Conservation (phyloP, 2,329 filamentous ascomycete species). For the Aureobasidium sp. region DNA sequence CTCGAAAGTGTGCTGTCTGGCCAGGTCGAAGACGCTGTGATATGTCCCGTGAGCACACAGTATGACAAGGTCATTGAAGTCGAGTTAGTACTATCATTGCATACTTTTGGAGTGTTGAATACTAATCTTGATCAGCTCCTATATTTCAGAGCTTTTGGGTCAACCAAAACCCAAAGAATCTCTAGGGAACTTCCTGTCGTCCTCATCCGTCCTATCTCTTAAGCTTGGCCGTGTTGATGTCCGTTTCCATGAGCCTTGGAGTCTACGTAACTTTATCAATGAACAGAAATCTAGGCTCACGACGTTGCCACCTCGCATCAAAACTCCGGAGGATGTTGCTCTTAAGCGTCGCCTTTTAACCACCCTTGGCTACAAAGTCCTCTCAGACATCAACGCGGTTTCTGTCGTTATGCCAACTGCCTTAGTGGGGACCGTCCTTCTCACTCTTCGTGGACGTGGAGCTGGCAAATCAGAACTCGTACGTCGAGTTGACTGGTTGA, state of each 20-base stretch:
- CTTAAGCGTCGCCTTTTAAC: conserved; percentile 62
- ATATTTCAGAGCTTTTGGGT: conserved; percentile 87
- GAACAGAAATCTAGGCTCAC: conserved; percentile 58
- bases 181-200: conserved; percentile 76
- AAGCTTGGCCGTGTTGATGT: conserved; percentile 89
- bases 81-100: conserved; percentile 41
- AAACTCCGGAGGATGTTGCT: conserved; percentile 36
- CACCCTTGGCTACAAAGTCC: conserved; percentile 82
- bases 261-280: conserved; percentile 69
- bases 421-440: conserved; percentile 82
- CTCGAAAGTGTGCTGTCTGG: conserved; percentile 84
- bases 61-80: conserved; percentile 99
- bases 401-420: conserved; percentile 98
- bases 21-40: conserved; percentile 79
- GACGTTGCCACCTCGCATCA: conserved; percentile 25
- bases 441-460: conserved; percentile 84
- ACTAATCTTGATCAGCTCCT: conserved; percentile 46
- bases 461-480: conserved; percentile 82
- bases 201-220: conserved; percentile 79
- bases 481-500: conserved; percentile 84
- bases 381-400: conserved; percentile 90
- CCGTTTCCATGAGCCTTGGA: conserved; percentile 95
- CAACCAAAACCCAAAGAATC: conserved; percentile 96
- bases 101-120: not conserved
- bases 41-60: conserved; percentile 93